phyloP scores from a whole-genome alignment of 768 basidiomycete species.

The Lactifluus subvellereus region DNA sequence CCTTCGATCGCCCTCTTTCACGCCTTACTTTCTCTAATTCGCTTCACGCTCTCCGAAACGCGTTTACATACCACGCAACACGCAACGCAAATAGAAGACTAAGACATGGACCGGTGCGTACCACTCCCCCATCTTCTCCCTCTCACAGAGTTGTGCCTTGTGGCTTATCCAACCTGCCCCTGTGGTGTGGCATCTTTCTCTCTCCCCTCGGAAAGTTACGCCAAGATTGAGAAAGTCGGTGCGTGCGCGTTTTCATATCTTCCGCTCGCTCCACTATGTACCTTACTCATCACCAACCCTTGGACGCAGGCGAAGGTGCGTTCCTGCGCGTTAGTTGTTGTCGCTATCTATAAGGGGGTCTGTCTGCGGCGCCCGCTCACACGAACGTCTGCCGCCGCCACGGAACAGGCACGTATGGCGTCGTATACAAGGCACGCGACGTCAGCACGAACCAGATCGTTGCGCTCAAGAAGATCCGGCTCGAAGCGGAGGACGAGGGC shows the following conservation, averaged over 20 bases:
- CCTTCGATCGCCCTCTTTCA: no score
- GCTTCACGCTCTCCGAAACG: no score
- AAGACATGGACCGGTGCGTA: conserved; percentile 21
- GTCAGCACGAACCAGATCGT: conserved; percentile 74
- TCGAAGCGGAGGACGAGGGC: conserved; percentile 98
- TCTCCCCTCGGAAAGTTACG: conserved; percentile 54
- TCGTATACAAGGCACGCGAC: conserved; percentile 96
- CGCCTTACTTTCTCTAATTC: no score
- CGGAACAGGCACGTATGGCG: conserved; percentile 85
- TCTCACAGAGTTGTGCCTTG: not conserved
- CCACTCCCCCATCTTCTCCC: not conserved
- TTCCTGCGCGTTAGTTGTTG: not conserved
- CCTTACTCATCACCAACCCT: not conserved
- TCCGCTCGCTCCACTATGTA: not conserved
- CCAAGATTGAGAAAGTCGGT: conserved; percentile 98
- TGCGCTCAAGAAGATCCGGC: conserved; percentile 96
- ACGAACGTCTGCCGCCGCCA: not conserved
- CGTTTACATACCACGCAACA: no score
- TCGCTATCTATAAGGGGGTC: no score
- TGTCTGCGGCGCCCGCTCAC: not conserved
- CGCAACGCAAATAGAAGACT: no score
- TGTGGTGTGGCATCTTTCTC: not conserved
- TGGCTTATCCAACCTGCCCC: not conserved
- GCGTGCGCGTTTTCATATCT: conserved; percentile 35
- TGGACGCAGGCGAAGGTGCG: conserved; percentile 44